These are phyloP conservation scores for Tulasnella sp. DNA, from an alignment of 768 basidiomycete genomes.

Conservation along the genomic window DNA sequence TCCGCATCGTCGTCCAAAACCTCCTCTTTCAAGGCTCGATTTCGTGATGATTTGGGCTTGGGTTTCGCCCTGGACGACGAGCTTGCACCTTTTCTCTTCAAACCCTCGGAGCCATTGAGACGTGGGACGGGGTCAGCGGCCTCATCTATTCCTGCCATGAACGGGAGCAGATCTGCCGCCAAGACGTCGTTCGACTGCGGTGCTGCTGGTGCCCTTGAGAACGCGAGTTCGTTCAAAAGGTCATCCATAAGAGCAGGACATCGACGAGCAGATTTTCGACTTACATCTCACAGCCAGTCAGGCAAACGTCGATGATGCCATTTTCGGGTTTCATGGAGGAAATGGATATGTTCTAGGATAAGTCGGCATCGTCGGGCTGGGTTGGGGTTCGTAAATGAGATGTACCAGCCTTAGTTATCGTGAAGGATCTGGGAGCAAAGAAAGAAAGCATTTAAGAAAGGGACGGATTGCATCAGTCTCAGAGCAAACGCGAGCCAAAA, in stretches of 20 bases:
- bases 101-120: not conserved
- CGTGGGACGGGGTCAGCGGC: not conserved
- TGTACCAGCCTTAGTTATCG: constrained; percentile 66
- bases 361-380: constrained; percentile 56
- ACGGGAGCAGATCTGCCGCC: not conserved
- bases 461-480: too few species aligned
- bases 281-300: not conserved
- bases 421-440: constrained; percentile 48
- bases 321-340: constrained; percentile 1
- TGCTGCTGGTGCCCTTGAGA: not conserved
- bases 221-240: not conserved
- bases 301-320: not conserved
- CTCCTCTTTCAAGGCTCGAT: not conserved
- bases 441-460: constrained; percentile 4
- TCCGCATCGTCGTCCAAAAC: constrained; percentile 13
- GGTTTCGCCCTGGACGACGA: not conserved
- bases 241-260: not conserved
- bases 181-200: not conserved
- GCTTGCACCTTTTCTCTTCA: not conserved
- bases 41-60: not conserved
- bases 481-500: not conserved
- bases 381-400: constrained; percentile 61
- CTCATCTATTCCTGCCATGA: not conserved
- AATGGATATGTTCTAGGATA: constrained; percentile 40
- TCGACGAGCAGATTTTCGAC: not conserved